Base-by-base conservation (phyloP, 805 yeast species). In the Monosporozyma servazzii region DNA sequence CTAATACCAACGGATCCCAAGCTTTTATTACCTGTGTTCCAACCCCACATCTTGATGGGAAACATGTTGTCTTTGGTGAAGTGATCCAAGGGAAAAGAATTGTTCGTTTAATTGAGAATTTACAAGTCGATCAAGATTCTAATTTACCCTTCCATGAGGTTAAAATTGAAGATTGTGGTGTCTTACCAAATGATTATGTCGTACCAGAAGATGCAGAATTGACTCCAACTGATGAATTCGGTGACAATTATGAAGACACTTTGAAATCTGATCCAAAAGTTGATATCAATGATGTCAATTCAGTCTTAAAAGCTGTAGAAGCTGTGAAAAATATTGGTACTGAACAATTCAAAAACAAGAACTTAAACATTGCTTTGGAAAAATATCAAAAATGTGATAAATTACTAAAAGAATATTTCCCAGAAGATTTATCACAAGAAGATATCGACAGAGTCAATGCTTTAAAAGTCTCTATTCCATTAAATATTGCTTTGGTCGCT, bases 1-100 rank as follows among this genome's bases (percentile, higher is more conserved):
- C 91, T 71, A 84, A 86, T 80, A 86, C 96, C 69, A 88, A 88
- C 68, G 93, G 95, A 23, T 86, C 95, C 25, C 96, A 88, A 72
- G 88, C 88, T 73, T 88, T 87, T 75, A 82, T 88, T 67, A 85
- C 95, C 61, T 84, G 90, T 51, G 88, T 82, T 46, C 77, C 82
- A 62, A 77, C 83, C 61, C 83, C 87, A 56, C 83, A 88, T 86
- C 78, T 83, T 69, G 87, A 83, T 64, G 89, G 88, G 54, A 79
- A 79, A 66, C 89, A 83, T 72, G 87, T 81, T 67, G 89, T 83
- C 51, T 83, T 82, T 58, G 89, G 89, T 70, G 88, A 83, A 73
- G 88, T 83, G 51, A 68, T 73, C 54, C 82, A 81, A 51, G 88
- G 88, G 65, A 74, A 72, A 66, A 80, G 88, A 7, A 68, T 88